These are phyloP conservation scores for Fraxinus floribunda DNA, from an alignment of 305 asterid genomes.

Conservation along the genomic window DNA sequence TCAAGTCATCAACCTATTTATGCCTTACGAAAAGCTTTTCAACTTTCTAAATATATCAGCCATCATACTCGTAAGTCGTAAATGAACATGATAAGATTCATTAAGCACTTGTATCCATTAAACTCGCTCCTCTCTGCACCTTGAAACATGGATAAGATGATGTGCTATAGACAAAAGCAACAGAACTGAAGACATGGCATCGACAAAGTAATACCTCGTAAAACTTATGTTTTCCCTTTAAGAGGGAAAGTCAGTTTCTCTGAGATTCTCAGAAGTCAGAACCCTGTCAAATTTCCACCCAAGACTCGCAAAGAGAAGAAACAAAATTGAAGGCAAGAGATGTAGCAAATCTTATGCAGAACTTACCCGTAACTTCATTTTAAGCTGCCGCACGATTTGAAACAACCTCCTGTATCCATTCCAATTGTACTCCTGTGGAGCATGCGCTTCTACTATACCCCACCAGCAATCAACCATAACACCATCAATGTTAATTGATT, in stretches of 20 bases:
- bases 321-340: neutral
- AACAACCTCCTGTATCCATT: constrained; percentile 70
- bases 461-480: constrained; percentile 96
- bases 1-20: constrained; percentile 2
- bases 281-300: neutral
- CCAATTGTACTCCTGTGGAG: constrained; percentile 85
- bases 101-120: neutral
- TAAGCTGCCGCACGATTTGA: constrained; percentile 69
- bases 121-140: neutral
- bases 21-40: constrained; percentile 2
- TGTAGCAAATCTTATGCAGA: constrained; percentile 9
- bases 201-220: neutral
- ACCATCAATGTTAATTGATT: constrained; percentile 72
- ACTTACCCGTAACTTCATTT: constrained; percentile 73
- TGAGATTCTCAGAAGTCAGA: neutral
- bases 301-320: neutral
- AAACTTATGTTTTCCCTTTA: neutral
- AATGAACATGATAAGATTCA: constrained; percentile 10
- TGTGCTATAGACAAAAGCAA: neutral
- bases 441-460: constrained; percentile 89
- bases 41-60: constrained; percentile 16
- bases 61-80: constrained; percentile 12
- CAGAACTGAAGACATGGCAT: neutral
- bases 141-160: neutral
- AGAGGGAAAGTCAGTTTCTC: neutral